Evolutionary conservation across 306 rosid genomes (phyloP), one percentile per base, ranked within the genome.

Genomic region (Rosa chinensis): DNA sequence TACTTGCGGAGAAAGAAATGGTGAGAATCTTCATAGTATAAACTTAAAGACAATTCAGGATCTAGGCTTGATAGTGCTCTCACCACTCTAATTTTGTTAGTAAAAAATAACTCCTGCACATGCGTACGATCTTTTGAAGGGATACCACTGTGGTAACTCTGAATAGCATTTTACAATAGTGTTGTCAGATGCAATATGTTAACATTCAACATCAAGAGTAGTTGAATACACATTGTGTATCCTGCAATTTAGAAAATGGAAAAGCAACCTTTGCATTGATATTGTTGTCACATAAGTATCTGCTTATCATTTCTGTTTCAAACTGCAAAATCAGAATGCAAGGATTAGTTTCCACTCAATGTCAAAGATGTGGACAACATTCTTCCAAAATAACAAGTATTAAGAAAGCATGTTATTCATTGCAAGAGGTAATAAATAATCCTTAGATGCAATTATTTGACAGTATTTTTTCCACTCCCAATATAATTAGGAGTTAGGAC

Each of bases 31-130:
- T 80, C 16, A 47, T 18, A 37, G 20, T 32, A 62, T 70, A 74
- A 78, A 76, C 25, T 55, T 74, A 37, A 80, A 25, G 8, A 74
- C 40, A 77, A 68, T 17, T 67, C 80, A 84, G 42, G 75, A 59
- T 58, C 66, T 70, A 67, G 62, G 81, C 47, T 72, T 44, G 78
- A 72, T 80, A 44, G 40, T 76, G 28, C 81, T 82, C 97, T 89
- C 70, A 92, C 99, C 95, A 86, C 98, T 82, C 86, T 86, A 85
- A 95, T 90, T 91, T 88, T 95, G 92, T 95, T 91, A 40, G 89
- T 85, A 86, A 86, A 87, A 84, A 95, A 95, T 66, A 87, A 82
- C 79, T 92, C 97, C 86, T 95, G 99, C 70, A 90, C 89, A 52
- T 83, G 84, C 75, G 84, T 85, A 64, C 99, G 98, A 74, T 91